phyloP scores from a whole-genome alignment of 768 basidiomycete species.

The Phlebiopsis gigantea region DNA sequence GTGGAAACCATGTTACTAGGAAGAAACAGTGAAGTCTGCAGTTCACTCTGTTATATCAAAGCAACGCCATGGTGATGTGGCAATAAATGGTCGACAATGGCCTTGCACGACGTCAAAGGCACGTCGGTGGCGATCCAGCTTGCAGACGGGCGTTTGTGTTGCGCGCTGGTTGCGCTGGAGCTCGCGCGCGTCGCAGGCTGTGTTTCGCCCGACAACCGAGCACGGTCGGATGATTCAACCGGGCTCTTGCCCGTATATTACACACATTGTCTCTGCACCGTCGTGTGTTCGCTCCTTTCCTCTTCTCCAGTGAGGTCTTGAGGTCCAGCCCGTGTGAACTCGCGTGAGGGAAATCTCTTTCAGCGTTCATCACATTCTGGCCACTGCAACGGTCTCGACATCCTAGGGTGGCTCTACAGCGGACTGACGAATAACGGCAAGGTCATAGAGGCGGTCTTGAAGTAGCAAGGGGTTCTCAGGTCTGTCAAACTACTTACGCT shows the following conservation, averaged over 20 bases:
- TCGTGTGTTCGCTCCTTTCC: not conserved
- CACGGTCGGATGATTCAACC: slow-evolving; percentile 1
- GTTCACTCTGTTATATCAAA: no score
- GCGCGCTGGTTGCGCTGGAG: not conserved
- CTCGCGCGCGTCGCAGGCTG: slow-evolving; percentile 1
- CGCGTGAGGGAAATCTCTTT: not conserved
- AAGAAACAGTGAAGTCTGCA: no score
- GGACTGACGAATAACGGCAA: not conserved
- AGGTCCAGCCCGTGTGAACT: not conserved
- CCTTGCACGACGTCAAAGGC: not conserved
- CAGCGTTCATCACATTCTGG: not conserved
- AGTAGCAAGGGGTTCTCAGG: slow-evolving; percentile 9
- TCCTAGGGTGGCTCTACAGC: not conserved
- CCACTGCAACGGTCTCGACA: not conserved
- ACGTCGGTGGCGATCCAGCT: not conserved
- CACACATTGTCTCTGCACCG: not conserved
- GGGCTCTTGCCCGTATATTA: not conserved
- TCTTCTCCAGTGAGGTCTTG: not conserved
- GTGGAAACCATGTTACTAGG: no score
- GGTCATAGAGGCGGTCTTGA: not conserved
- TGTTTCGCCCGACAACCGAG: slow-evolving; percentile 1
- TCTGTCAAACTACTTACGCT: not conserved
- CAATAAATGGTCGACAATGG: not conserved
- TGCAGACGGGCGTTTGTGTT: not conserved
- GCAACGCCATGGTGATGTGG: not conserved